A percentile compares a stretch with the other conserved stretches of the same genome.
These are phyloP conservation scores for Psophocarpus tetragonolobus DNA, from an alignment of 306 rosid genomes.

Conservation along the genomic window DNA sequence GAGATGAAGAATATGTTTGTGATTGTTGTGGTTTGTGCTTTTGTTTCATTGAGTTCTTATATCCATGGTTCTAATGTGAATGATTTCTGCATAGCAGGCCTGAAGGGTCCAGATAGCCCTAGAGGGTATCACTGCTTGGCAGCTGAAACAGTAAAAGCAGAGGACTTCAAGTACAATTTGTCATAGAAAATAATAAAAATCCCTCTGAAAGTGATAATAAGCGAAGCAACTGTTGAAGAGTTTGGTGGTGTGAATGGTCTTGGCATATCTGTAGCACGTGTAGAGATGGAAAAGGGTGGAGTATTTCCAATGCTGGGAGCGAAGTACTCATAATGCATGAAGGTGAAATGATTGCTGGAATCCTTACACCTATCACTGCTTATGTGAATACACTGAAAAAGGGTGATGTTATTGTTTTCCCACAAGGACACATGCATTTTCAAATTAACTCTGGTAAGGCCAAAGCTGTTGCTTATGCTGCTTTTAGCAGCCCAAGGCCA, in stretches of 20 bases:
- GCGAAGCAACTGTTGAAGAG: constrained; percentile 56
- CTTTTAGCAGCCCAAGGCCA: constrained; percentile 59
- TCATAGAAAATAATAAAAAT: too few relatives aligned
- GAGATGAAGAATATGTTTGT: too few relatives aligned
- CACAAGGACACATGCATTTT: constrained; percentile 63
- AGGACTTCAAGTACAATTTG: constrained; percentile 52
- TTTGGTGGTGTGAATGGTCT: constrained; percentile 60
- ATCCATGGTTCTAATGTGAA: constrained; percentile 34
- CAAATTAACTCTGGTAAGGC: constrained; percentile 51
- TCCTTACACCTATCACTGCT: constrained; percentile 46
- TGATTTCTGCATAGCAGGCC: constrained; percentile 61
- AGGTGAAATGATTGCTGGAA: constrained; percentile 55
- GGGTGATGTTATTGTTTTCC: constrained; percentile 59
- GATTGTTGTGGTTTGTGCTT: too few relatives aligned
- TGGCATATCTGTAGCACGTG: constrained; percentile 50
- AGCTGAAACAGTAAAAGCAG: constrained; percentile 30
- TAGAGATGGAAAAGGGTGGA: constrained; percentile 49
- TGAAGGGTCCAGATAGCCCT: constrained; percentile 43
- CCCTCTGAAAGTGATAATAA: too few relatives aligned
- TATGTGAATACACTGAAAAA: constrained; percentile 46
- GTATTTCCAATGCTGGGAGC: constrained; percentile 62
- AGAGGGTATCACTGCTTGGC: constrained; percentile 52
- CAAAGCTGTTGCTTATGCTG: constrained; percentile 29
- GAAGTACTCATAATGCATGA: constrained; percentile 45
- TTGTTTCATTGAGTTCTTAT: too few relatives aligned